Evolutionary conservation across 169 alveolate species (phyloP).

Genomic region (Eimeria maxima): DNA sequence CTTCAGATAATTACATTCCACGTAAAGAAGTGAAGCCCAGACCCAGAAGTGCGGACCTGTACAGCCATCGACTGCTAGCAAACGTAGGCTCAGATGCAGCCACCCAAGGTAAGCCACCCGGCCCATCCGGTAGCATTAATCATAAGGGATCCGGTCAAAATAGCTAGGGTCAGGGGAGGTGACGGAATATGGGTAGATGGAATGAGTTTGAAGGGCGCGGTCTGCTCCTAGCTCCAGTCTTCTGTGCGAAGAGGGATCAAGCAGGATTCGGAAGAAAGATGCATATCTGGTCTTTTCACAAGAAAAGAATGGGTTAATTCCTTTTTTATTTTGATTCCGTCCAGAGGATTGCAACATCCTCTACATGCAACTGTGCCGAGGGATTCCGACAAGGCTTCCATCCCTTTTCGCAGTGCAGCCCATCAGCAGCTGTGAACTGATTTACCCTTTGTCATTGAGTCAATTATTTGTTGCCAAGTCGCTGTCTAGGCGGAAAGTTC

Average conservation of each 20-base stretch:
- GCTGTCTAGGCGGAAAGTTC: not conserved
- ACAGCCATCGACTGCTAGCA: constrained; percentile 22
- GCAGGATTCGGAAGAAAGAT: not conserved
- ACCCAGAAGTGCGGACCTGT: not conserved
- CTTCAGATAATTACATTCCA: not conserved
- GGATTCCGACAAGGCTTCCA: not conserved
- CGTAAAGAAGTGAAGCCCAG: not conserved
- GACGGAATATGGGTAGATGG: not conserved
- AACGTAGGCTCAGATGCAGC: not conserved
- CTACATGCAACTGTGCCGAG: not conserved
- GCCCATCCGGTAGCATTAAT: not conserved
- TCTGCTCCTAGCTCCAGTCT: not conserved
- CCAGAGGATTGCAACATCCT: not conserved
- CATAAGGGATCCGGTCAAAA: not conserved
- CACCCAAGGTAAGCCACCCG: not conserved
- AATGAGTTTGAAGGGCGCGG: not conserved
- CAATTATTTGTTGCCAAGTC: not conserved
- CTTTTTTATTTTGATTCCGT: not conserved
- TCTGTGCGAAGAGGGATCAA: not conserved
- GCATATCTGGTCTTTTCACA: not conserved
- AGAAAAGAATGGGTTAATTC: not conserved
- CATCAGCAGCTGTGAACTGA: not conserved
- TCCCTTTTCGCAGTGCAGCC: not conserved
- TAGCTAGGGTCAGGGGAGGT: not conserved
- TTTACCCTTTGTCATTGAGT: not conserved